Evolutionary conservation across 2,329 filamentous ascomycete species (phyloP).

Genomic region (Clonostachys rhizophaga): DNA sequence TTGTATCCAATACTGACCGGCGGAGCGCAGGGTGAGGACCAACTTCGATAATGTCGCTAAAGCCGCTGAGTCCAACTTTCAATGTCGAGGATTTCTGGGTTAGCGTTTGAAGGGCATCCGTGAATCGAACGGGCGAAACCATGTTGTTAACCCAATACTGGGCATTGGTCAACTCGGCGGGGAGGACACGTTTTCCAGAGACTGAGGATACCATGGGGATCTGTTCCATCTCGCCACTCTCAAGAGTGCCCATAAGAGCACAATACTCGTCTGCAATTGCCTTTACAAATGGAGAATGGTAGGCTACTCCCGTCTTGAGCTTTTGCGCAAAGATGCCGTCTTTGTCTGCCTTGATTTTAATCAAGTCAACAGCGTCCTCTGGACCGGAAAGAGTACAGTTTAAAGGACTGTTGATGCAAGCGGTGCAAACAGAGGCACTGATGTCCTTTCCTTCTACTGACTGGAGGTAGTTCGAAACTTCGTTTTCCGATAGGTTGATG

Average conservation of each 20-base stretch:
- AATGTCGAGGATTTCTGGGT: neutral
- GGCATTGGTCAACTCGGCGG: neutral
- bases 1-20: slow-evolving; percentile 6
- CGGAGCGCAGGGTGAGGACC: slow-evolving; percentile 8
- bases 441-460: neutral
- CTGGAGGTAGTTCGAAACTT: neutral
- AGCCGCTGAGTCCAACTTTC: neutral
- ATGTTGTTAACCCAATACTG: slow-evolving; percentile 29
- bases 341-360: slow-evolving; percentile 1
- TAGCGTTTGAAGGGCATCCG: slow-evolving; percentile 11
- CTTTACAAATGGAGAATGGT: slow-evolving; percentile 9
- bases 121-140: slow-evolving; percentile 23
- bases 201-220: slow-evolving; percentile 2
- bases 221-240: neutral
- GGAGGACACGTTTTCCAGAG: neutral
- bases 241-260: neutral
- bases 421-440: slow-evolving; percentile 2
- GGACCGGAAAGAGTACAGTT: slow-evolving; percentile 6
- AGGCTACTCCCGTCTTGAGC: slow-evolving; percentile 8
- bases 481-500: slow-evolving; percentile 12
- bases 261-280: slow-evolving; percentile 13
- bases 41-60: slow-evolving; percentile 6
- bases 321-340: slow-evolving; percentile 5
- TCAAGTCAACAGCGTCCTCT: slow-evolving; percentile 1
- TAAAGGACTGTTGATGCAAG: slow-evolving; percentile 8